These are phyloP conservation scores for Trichoderma sp. DNA, from an alignment of 2,329 filamentous ascomycete species.

Conservation along the genomic window DNA sequence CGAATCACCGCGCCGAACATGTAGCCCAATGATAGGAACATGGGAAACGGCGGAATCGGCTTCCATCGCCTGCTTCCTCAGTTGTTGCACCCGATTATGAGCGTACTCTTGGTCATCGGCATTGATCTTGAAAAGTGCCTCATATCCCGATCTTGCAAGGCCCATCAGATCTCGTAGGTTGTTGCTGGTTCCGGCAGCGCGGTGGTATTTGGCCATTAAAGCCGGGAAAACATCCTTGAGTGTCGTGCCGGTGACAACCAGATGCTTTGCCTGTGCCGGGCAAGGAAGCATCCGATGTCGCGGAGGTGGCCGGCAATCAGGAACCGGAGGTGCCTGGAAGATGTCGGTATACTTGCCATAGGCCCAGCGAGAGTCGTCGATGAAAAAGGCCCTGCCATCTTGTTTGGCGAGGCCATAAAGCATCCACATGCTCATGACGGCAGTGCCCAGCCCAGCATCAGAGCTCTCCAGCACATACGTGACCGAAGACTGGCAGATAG, in stretches of 20 bases:
- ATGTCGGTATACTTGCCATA: slow-evolving; percentile 75
- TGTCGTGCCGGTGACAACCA: slow-evolving; percentile 72
- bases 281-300: slow-evolving; percentile 76
- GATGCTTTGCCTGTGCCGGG: slow-evolving; percentile 71
- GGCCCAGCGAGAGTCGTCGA: slow-evolving; percentile 82
- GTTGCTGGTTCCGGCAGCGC: slow-evolving; percentile 28
- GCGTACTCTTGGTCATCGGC: slow-evolving; percentile 68
- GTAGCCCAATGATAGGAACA: slow-evolving; percentile 62
- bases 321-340: slow-evolving; percentile 67
- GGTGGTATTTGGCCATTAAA: slow-evolving; percentile 41
- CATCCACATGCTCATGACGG: slow-evolving; percentile 79
- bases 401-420: slow-evolving; percentile 77
- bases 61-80: slow-evolving; percentile 51
- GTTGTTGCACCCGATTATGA: slow-evolving; percentile 54
- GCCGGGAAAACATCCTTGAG: slow-evolving; percentile 64
- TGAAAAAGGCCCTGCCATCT: slow-evolving; percentile 76
- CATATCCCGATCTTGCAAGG: slow-evolving; percentile 69
- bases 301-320: slow-evolving; percentile 70
- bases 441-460: slow-evolving; percentile 75
- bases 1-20: slow-evolving; percentile 77
- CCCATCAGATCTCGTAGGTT: slow-evolving; percentile 60
- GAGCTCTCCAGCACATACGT: slow-evolving; percentile 74
- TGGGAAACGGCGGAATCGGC: slow-evolving; percentile 43
- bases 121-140: slow-evolving; percentile 69
- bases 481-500: slow-evolving; percentile 68